Percentiles rank a stretch among this genome's conserved stretches.
phyloP scores from a whole-genome alignment of 257 asterid genomes.

The Plantago ovata region DNA sequence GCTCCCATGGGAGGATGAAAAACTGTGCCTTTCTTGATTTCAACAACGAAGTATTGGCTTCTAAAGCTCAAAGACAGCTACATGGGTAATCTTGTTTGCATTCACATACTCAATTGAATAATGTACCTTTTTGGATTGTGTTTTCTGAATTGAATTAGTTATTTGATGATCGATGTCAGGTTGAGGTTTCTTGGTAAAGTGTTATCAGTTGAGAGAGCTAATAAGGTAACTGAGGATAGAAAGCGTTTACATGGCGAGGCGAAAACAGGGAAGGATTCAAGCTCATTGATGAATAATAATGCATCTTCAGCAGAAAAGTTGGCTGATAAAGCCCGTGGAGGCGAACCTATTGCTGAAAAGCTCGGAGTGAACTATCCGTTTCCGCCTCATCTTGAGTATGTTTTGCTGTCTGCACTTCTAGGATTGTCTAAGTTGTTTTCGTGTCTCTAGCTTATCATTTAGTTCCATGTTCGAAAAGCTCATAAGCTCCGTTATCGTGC shows the following conservation, averaged over 20 bases:
- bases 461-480: neutral
- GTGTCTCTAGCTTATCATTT: neutral
- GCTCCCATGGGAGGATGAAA: conserved; percentile 60
- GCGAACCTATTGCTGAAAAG: conserved; percentile 70
- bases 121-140: neutral
- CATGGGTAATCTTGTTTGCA: conserved; percentile 48
- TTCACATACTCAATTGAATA: neutral
- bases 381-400: conserved; percentile 94
- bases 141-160: neutral
- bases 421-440: conserved; percentile 11
- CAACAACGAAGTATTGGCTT: conserved; percentile 56
- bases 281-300: conserved; percentile 22
- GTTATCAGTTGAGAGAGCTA: conserved; percentile 66
- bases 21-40: conserved; percentile 85
- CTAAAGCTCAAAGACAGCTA: conserved; percentile 74
- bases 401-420: conserved; percentile 15
- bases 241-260: conserved; percentile 31
- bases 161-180: conserved; percentile 30
- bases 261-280: conserved; percentile 27
- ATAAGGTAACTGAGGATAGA: conserved; percentile 31
- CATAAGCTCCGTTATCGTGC: neutral
- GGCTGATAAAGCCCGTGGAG: conserved; percentile 26
- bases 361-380: conserved; percentile 92
- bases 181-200: conserved; percentile 81
- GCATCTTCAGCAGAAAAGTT: conserved; percentile 27